Base-by-base conservation (phyloP, 1,284 basidiomycete species). In the Cryptococcus depauperatus region DNA sequence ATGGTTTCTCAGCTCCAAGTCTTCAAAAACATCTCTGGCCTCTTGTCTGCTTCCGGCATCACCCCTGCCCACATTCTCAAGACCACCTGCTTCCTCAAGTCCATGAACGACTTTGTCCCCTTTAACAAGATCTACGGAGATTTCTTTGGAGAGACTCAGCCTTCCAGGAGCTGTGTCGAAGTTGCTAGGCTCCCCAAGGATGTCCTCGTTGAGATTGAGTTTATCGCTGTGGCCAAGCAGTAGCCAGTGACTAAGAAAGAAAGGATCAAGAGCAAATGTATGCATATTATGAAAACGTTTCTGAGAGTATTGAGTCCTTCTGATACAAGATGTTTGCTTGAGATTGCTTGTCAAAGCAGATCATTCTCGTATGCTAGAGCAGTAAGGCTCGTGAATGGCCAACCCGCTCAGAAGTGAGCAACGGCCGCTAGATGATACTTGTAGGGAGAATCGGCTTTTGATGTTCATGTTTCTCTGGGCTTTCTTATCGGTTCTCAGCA, bases 1-100 rank as follows among this genome's bases (percentile, higher is more conserved):
- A 30, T 33, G n/a, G 27, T n/a, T 18, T n/a, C 37, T 18, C 48
- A 75, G 73, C 74, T 77, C 52, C 90, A 91, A 71, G 86, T 84
- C 9, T 75, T 97, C 59, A 79, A 82, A 66, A 97, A 97, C 74
- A 74, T 97, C 64, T 79, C 81, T 52, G 81, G 80, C 14, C 81
- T 97, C 49, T 77, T 97, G 43, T 80, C 85, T 63, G 90, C 84
- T 3, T 81, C 83, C 45, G 87, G 85, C 16, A 82, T 85, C 14
- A 79, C 82, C 53, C 59, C 85, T 28, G 77, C 79, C 41, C 83
- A 84, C 61, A 80, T 93, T 50, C 80, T 84, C 52, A 93, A 95
- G 74, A 85, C 84, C 22, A 90, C 86, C 23, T 85, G 95, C 37
- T 97, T 96, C 75, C 72, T 97, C 64, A 89, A 93, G 69, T 75